Evolutionary conservation across 495 filamentous ascomycete species (phyloP).

Genomic region (Xylaria curta): DNA sequence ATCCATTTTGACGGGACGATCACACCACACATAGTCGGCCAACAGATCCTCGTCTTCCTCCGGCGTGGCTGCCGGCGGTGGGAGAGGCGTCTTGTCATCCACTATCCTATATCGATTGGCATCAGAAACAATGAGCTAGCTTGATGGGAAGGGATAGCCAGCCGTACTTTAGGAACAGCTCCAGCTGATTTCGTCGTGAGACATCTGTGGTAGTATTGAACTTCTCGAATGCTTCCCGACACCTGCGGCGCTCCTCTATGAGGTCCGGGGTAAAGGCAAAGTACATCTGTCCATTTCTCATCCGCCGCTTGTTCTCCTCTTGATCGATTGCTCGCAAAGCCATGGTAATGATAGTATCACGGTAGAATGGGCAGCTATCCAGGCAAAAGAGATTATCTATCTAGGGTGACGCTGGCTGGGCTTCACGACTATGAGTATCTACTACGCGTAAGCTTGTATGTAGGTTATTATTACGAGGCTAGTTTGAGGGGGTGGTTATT

Average conservation of each 20-base stretch:
- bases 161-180: constrained; percentile 78
- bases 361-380: not conserved
- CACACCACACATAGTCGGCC: constrained; percentile 69
- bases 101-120: constrained; percentile 55
- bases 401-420: not conserved
- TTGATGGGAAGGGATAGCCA: constrained; percentile 17
- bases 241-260: constrained; percentile 61
- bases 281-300: constrained; percentile 60
- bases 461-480: not conserved
- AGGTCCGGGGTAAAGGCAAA: constrained; percentile 56
- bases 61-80: constrained; percentile 56
- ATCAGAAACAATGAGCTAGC: not conserved
- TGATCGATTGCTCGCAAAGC: constrained; percentile 23
- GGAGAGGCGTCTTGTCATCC: constrained; percentile 66
- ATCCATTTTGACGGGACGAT: constrained; percentile 72
- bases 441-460: not conserved
- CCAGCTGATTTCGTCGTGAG: constrained; percentile 61
- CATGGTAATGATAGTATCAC: constrained; percentile 9
- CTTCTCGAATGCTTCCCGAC: constrained; percentile 61
- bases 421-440: not conserved
- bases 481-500: not conserved
- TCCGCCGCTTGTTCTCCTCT: constrained; percentile 53
- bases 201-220: constrained; percentile 69
- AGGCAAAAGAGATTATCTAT: not conserved
- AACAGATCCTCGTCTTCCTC: constrained; percentile 68